Conservation (phyloP, 2,329 filamentous ascomycete species). For the Aspergillus fumigatiaffinis region DNA sequence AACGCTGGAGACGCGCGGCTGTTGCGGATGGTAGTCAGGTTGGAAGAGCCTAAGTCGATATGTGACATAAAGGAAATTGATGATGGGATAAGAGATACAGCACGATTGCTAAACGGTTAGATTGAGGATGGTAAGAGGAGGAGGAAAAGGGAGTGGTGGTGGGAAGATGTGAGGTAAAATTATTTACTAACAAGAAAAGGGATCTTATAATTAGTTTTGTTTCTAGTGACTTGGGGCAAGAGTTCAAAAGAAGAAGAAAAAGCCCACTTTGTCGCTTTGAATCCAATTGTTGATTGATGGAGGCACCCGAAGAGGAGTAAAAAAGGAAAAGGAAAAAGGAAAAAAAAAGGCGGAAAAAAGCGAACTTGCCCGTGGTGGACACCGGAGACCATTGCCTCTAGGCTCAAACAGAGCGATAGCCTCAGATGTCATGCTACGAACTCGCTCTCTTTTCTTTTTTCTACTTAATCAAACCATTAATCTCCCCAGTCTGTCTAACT, state of each 20-base stretch:
- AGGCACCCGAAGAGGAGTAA: slow-evolving; percentile 2
- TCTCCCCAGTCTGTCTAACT: neutral
- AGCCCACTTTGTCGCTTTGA: neutral
- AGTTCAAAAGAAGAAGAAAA: slow-evolving; percentile 2
- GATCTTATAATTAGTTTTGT: slow-evolving; percentile 19
- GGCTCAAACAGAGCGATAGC: neutral
- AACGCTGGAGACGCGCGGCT: slow-evolving; percentile 39
- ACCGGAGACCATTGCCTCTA: neutral
- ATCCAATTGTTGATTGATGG: slow-evolving; percentile 1
- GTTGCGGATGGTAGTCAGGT: slow-evolving; percentile 16
- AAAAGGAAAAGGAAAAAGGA: slow-evolving; percentile 15
- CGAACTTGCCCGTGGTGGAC: slow-evolving; percentile 2
- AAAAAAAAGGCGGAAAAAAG: neutral
- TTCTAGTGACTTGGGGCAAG: slow-evolving; percentile 13
- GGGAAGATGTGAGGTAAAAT: slow-evolving; percentile 38
- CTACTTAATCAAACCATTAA: neutral
- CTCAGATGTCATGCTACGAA: neutral
- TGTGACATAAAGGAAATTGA: slow-evolving; percentile 40
- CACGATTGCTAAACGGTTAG: too few species aligned
- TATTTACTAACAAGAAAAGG: slow-evolving; percentile 39
- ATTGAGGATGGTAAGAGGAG: slow-evolving; percentile 14
- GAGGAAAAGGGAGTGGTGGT: slow-evolving; percentile 11
- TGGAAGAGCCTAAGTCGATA: slow-evolving; percentile 10
- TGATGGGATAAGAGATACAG: slow-evolving; percentile 24
- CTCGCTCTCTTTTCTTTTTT: neutral